Evolutionary conservation across 306 rosid genomes (phyloP).

Genomic region (Inga oerstediana): DNA sequence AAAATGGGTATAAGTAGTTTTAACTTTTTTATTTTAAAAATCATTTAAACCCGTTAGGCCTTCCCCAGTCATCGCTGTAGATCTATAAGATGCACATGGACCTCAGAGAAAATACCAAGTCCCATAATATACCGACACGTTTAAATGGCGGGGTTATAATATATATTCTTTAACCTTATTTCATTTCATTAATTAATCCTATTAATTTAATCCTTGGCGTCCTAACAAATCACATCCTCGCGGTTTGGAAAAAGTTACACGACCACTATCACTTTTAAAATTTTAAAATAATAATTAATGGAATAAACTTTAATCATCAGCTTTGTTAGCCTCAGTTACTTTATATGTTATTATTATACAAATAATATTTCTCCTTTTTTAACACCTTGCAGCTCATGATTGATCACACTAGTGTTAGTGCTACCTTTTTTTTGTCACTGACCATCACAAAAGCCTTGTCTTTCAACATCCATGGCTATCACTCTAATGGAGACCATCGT

Average conservation of each 20-base stretch:
- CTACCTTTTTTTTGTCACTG: background rate
- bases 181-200: background rate
- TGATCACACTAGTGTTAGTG: background rate
- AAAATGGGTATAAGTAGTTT: background rate
- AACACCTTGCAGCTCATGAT: slow-evolving; percentile 1
- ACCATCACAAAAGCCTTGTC: background rate
- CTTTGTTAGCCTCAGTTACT: background rate
- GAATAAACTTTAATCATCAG: background rate
- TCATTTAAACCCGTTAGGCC: background rate
- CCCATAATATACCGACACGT: background rate
- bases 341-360: background rate
- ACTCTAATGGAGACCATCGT: background rate
- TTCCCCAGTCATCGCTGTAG: background rate
- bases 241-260: slow-evolving; percentile 1
- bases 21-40: background rate
- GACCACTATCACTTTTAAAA: background rate
- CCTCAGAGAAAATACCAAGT: background rate
- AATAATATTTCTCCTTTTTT: background rate
- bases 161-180: background rate
- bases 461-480: background rate
- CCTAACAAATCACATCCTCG: background rate
- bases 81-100: background rate
- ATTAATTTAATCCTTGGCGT: background rate
- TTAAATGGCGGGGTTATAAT: background rate
- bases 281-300: background rate